Evolutionary conservation across 352 stramenopile genomes (phyloP), one percentile per base, ranked within the genome.

Genomic region (Paralagenidium karlingii): DNA sequence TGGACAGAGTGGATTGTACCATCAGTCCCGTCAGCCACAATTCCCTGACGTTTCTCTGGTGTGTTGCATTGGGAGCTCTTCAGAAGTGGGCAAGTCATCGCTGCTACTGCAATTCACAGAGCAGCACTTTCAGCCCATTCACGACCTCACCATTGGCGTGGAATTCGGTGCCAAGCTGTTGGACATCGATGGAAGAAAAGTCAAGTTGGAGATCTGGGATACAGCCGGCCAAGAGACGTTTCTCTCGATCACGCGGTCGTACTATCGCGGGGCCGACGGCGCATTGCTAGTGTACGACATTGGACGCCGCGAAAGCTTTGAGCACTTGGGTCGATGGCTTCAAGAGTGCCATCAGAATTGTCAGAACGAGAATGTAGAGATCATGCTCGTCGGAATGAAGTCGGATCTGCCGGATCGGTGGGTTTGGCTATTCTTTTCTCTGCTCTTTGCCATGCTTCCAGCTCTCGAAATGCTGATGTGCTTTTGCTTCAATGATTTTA

Each of bases 161-260:
- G 83, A 95, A 57, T 95, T 94, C 47, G 82, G 79, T 12, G 73
- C 78, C 24, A 94, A 94, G 56, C 55, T 92, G 37, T 61, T 91
- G 1, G 61, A 85, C 31, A 62, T 95, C 31, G 76, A 91, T 34
- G 68, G 70, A 12, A 61, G 73, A 28, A 77, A 92, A 41, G 74
- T 93, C 16, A 94, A 95, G 56, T 68, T 94, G 19, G 75, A 94
- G 66, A 95, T 95, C 30, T 95, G 83, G 83, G 83, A 95, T 47
- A 95, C 83, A 1, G 83, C 83, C 12, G 83, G 82, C 3, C 82
- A 94, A 50, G 83, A 95, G 43, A 86, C 74, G 0, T 95, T 94
- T 50, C 58, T 90, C 10, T 86, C 75, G 22, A 91, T 95, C 43
- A 95, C 82, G 28, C 61, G 76, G 16, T 88, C 62, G 38, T 95